phyloP scores from a whole-genome alignment of 2,329 filamentous ascomycete genomes.

The Apiospora saccharicola region DNA sequence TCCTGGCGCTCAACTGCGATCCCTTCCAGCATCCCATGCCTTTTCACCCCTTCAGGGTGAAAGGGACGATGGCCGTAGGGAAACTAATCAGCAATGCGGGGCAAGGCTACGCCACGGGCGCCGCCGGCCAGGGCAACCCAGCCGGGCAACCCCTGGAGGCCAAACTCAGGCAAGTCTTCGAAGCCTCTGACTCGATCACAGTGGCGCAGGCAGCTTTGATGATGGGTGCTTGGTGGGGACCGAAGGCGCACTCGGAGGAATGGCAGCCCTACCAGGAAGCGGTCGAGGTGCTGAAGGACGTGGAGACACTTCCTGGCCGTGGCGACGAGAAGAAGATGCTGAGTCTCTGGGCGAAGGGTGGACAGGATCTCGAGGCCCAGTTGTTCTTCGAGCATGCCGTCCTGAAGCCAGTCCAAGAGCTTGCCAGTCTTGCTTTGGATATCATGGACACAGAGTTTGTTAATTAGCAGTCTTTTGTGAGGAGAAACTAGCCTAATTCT shows the following conservation, averaged over 20 bases:
- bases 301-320: constrained; percentile 55
- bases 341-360: constrained; percentile 52
- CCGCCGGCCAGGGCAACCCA: constrained; percentile 28
- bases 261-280: constrained; percentile 56
- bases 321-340: constrained; percentile 54
- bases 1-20: constrained; percentile 56
- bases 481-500: not conserved
- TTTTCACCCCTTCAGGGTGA: constrained; percentile 58
- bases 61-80: constrained; percentile 58
- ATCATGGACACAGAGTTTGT: constrained; percentile 52
- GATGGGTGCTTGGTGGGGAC: constrained; percentile 53
- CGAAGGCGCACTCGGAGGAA: constrained; percentile 50
- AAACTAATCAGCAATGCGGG: constrained; percentile 61
- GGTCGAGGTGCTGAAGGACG: constrained; percentile 55
- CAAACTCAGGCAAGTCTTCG: constrained; percentile 42
- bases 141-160: constrained; percentile 21
- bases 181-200: constrained; percentile 58
- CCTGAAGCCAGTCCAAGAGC: constrained; percentile 53
- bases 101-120: constrained; percentile 38
- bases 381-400: constrained; percentile 60
- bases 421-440: constrained; percentile 55
- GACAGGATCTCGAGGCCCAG: constrained; percentile 47
- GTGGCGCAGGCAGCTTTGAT: constrained; percentile 61
- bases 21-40: constrained; percentile 58
- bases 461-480: constrained; percentile 24